Conservation (phyloP, 805 yeast genomes). For the Metschnikowia baotianmanensis region DNA sequence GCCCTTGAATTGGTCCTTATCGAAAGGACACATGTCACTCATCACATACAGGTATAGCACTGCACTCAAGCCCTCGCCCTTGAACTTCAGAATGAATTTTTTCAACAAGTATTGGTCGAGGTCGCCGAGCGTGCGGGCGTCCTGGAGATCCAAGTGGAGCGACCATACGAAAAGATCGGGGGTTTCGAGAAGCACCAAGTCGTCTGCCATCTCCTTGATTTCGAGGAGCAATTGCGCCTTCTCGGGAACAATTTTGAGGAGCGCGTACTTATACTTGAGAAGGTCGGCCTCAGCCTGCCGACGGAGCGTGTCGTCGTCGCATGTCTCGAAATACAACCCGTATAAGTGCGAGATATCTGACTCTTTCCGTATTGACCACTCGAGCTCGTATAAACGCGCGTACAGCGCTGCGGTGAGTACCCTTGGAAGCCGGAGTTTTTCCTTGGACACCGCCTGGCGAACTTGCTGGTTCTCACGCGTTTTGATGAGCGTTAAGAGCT, state of each 20-base stretch:
- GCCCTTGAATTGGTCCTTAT: constrained; percentile 29
- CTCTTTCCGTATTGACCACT: constrained; percentile 47
- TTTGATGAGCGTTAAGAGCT: constrained; percentile 42
- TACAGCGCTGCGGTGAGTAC: constrained; percentile 40
- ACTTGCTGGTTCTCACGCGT: constrained; percentile 41
- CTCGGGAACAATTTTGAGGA: constrained; percentile 58
- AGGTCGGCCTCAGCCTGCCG: constrained; percentile 56
- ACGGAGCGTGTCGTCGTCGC: constrained; percentile 61
- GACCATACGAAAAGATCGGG: constrained; percentile 69
- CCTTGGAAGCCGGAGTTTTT: constrained; percentile 49
- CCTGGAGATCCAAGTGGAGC: constrained; percentile 70
- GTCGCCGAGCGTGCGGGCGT: constrained; percentile 47
- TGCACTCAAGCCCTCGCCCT: constrained; percentile 58
- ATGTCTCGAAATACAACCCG: constrained; percentile 51
- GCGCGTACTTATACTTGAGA: constrained; percentile 54
- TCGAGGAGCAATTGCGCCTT: constrained; percentile 32
- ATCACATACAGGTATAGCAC: constrained; percentile 59
- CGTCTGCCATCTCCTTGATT: constrained; percentile 59
- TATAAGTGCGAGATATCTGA: constrained; percentile 57
- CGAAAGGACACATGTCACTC: constrained; percentile 69
- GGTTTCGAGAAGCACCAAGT: constrained; percentile 67
- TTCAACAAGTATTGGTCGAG: constrained; percentile 46
- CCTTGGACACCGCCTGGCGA: constrained; percentile 42
- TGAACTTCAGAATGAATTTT: constrained; percentile 56
- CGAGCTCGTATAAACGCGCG: constrained; percentile 34